Percentiles rank a stretch among this genome's conserved stretches.
These are phyloP conservation scores for Beauveria brongniartii DNA, from an alignment of 2,329 filamentous ascomycete species.

Conservation along the genomic window DNA sequence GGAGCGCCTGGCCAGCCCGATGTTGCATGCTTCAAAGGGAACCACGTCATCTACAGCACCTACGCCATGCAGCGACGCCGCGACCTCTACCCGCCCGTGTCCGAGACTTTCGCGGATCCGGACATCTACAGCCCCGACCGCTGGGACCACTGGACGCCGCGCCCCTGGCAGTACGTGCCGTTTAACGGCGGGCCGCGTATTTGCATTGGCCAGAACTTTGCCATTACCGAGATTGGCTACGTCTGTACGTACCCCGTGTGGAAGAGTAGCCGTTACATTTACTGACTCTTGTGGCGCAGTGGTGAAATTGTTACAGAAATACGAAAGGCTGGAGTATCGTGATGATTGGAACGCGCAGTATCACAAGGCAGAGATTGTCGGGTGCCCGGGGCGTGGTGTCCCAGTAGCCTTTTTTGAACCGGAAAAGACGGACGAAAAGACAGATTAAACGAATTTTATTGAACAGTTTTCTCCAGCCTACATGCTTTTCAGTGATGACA, in stretches of 20 bases:
- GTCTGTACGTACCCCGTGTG: neutral
- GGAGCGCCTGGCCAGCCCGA: conserved; percentile 60
- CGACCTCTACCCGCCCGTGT: conserved; percentile 50
- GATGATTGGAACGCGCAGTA: conserved; percentile 37
- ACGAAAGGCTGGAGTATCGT: conserved; percentile 43
- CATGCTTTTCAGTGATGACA: neutral
- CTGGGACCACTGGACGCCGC: conserved; percentile 56
- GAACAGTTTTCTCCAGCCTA: neutral
- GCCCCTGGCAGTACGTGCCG: conserved; percentile 64
- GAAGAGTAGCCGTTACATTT: neutral
- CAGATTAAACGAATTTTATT: neutral
- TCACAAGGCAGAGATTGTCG: conserved; percentile 36
- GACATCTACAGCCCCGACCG: conserved; percentile 56
- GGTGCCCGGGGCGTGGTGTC: conserved; percentile 34
- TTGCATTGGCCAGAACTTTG: conserved; percentile 76
- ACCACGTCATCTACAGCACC: conserved; percentile 57
- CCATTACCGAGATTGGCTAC: conserved; percentile 58
- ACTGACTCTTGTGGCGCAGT: conserved; percentile 21
- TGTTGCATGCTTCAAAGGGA: conserved; percentile 58
- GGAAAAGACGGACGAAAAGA: neutral
- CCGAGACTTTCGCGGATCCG: conserved; percentile 37
- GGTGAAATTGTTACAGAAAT: conserved; percentile 50
- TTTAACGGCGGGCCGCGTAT: conserved; percentile 69
- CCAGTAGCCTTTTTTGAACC: conserved; percentile 30
- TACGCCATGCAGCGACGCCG: conserved; percentile 65